phyloP scores from a whole-genome alignment of 352 stramenopile species.

The Elongisporangium anandrum region DNA sequence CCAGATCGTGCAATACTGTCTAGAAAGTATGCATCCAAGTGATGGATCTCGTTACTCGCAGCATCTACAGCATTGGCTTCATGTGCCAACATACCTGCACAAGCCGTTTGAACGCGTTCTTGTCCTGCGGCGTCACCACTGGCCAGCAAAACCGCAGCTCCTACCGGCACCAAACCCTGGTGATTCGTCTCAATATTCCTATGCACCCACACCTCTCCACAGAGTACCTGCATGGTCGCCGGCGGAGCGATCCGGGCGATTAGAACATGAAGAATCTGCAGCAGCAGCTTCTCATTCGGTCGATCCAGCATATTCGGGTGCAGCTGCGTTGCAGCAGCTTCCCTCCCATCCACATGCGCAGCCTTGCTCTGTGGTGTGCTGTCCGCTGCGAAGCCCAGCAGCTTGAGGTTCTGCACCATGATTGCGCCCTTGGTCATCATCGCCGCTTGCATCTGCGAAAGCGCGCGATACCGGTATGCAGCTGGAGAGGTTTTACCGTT shows the following conservation, averaged over 20 bases:
- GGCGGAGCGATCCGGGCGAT: slow-evolving; percentile 23
- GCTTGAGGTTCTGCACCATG: slow-evolving; percentile 42
- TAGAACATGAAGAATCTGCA: slow-evolving; percentile 39
- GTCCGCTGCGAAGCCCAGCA: slow-evolving; percentile 24
- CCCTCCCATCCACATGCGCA: not conserved
- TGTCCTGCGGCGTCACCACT: slow-evolving; percentile 49
- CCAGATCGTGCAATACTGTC: slow-evolving; percentile 35
- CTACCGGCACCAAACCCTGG: slow-evolving; percentile 4
- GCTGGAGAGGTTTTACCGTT: no score
- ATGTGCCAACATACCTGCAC: slow-evolving; percentile 26
- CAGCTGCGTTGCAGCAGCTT: slow-evolving; percentile 6
- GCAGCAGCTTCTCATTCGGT: slow-evolving; percentile 54
- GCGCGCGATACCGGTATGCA: not conserved
- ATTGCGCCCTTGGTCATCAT: slow-evolving; percentile 32
- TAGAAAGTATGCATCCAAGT: slow-evolving; percentile 1
- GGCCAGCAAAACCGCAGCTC: slow-evolving; percentile 57
- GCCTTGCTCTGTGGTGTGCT: not conserved
- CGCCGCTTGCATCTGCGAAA: not conserved
- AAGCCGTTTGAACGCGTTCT: slow-evolving; percentile 56
- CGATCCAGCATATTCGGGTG: slow-evolving; percentile 38
- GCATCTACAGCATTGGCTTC: not conserved
- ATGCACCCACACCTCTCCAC: no score
- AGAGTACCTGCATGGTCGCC: slow-evolving; percentile 11
- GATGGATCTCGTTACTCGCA: not conserved
- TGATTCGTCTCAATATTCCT: not conserved